Evolutionary conservation across 495 filamentous ascomycete species (phyloP).

Genomic region (Penicillium robsamsonii): DNA sequence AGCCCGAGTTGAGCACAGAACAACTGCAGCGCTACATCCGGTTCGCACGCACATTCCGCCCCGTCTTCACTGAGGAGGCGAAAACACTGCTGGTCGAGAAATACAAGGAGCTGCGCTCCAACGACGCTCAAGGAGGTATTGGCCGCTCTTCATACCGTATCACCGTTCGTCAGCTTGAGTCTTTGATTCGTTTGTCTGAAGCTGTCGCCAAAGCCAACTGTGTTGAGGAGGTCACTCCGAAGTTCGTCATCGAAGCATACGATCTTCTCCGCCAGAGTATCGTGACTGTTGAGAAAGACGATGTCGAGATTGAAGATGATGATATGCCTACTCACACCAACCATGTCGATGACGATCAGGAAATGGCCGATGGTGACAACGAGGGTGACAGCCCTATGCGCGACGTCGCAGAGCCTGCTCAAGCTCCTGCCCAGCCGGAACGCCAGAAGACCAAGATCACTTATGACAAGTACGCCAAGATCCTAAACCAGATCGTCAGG

Average conservation of each 20-base stretch:
- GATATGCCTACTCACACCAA: constrained; percentile 50
- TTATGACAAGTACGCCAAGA: constrained; percentile 90
- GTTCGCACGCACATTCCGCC: constrained; percentile 91
- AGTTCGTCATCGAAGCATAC: constrained; percentile 87
- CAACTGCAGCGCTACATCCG: constrained; percentile 97
- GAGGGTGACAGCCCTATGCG: constrained; percentile 74
- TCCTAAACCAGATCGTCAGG: constrained; percentile 79
- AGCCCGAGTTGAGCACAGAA: constrained; percentile 93
- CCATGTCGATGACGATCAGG: constrained; percentile 33
- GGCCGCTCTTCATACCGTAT: constrained; percentile 94
- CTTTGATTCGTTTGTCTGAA: constrained; percentile 89
- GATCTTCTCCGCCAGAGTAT: constrained; percentile 89
- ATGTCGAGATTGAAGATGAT: constrained; percentile 92
- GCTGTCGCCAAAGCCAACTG: constrained; percentile 97
- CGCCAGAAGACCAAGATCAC: constrained; percentile 82
- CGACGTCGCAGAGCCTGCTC: constrained; percentile 35
- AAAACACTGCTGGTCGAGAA: constrained; percentile 81
- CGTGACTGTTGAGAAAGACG: constrained; percentile 96
- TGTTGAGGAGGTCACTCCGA: constrained; percentile 81
- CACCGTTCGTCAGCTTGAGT: constrained; percentile 93
- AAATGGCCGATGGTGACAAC: constrained; percentile 49
- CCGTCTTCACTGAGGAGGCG: constrained; percentile 86
- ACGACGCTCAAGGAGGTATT: constrained; percentile 92
- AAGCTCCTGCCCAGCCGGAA: constrained; percentile 39
- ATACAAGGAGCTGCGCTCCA: constrained; percentile 93